Conservation (phyloP, 2,329 filamentous ascomycete genomes). For the Aspergillus fijiensis region DNA sequence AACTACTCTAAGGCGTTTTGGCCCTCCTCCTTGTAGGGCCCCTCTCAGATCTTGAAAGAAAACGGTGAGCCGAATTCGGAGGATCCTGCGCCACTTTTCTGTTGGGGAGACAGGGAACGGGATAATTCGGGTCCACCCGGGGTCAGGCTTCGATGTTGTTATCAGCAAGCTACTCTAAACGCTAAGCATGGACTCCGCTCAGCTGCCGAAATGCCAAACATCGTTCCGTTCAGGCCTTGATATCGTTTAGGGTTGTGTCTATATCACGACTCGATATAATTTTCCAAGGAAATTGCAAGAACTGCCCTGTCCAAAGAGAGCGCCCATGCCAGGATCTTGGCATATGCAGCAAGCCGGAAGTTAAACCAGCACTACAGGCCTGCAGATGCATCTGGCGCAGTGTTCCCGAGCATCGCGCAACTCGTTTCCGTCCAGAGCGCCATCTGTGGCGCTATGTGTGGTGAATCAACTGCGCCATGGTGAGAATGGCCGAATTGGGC, state of each 20-base stretch:
- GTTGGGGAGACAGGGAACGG: conserved; percentile 4
- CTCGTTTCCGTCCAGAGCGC: not conserved
- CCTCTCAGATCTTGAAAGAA: conserved; percentile 3
- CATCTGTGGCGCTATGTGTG: not conserved
- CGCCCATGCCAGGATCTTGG: conserved; percentile 2
- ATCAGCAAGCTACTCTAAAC: not conserved
- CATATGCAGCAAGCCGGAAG: conserved; percentile 16
- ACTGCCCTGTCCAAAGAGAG: conserved; percentile 6
- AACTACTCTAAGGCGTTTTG: not conserved
- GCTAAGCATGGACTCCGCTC: not conserved
- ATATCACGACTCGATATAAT: not conserved
- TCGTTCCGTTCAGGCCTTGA: not conserved
- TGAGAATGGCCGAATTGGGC: not conserved
- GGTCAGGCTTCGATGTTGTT: not conserved
- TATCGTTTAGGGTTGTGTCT: not conserved
- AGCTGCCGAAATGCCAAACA: not conserved
- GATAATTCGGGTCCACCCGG: not conserved
- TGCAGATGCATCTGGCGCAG: not conserved
- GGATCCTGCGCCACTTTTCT: not conserved
- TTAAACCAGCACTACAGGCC: conserved; percentile 7
- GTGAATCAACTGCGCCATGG: not conserved
- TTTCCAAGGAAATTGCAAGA: not conserved
- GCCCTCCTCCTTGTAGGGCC: not conserved
- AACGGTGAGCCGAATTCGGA: conserved; percentile 2
- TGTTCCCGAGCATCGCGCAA: not conserved